Base-by-base conservation (phyloP, 2,329 filamentous ascomycete genomes). In the Orbilia blumenaviensis region DNA sequence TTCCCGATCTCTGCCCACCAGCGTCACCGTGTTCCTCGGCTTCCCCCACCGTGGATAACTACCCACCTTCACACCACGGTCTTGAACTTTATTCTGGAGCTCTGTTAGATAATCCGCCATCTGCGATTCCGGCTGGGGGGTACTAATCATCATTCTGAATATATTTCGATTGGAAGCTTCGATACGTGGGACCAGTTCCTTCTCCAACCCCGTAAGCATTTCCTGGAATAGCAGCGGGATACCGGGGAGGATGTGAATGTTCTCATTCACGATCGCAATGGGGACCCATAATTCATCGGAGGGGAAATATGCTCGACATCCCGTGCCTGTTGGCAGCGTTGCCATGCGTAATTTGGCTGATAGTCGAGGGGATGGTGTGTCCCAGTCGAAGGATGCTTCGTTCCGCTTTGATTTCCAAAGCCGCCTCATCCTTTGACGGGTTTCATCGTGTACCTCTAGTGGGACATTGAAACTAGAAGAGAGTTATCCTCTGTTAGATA, bases 41-140 rank as follows among this genome's bases (percentile, higher is more conserved):
- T 92, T 94, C 3, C 91, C 92, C 93, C 94, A 97, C 66, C 93
- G 86, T 36, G 95, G 95, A 83, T 99, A 98, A 83, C 92, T 96
- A 52, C 95, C 95, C 14, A 98, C 93, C 84, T 98, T 98, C 80
- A 98, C 87, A 2, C 93, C 93, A 80, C 88, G 89, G 0, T 89
- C 85, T 82, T 89, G 90, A 21, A 94, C 91, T 82, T 88, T 88
- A 27, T 85, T 87, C 3, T 94, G 92, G 77, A 98, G 84, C 78
- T 92, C 87, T 0, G 93, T 94, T 80, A 99, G 85, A 82, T 92
- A 97, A 16, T 86, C 88, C 10, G 95, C 94, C 32, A 97, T 89
- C 16, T 87, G 88, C 83, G 93, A 97, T 86, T 99, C 95, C 0
- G 91, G 86, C 83, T 96, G 82, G 27, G 94, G 94, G 27, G 95